phyloP scores from a whole-genome alignment of 257 asterid genomes.

The Solanum habrochaites region DNA sequence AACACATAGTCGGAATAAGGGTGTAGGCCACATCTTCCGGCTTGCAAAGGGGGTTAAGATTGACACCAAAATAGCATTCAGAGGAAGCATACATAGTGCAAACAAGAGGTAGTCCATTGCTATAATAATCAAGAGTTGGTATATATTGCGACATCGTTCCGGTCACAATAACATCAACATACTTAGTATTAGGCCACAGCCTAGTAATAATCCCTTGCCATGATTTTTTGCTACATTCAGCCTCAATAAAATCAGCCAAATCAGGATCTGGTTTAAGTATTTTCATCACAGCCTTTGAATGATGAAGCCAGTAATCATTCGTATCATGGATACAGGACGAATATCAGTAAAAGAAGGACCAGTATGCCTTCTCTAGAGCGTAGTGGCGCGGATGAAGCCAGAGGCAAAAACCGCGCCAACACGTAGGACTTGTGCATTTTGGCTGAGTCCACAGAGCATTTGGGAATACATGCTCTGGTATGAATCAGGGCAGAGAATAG shows the following conservation, averaged over 20 bases:
- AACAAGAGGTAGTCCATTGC: constrained; percentile 32
- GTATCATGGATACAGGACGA: constrained; percentile 12
- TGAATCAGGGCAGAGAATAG: constrained; percentile 26
- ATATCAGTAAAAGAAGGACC: constrained; percentile 23
- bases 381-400: constrained; percentile 33
- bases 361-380: constrained; percentile 23
- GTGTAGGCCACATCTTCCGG: constrained; percentile 33
- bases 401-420: constrained; percentile 34
- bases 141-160: neutral
- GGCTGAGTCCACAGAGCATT: constrained; percentile 35
- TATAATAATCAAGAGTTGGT: constrained; percentile 23
- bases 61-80: constrained; percentile 18
- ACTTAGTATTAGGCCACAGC: neutral
- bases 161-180: neutral
- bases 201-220: constrained; percentile 31
- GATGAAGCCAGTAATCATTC: constrained; percentile 14
- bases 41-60: constrained; percentile 27
- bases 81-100: constrained; percentile 25
- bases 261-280: neutral
- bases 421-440: constrained; percentile 17
- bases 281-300: constrained; percentile 19
- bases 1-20: constrained; percentile 36
- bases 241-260: constrained; percentile 21
- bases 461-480: constrained; percentile 41
- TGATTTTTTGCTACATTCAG: constrained; percentile 17